Evolutionary conservation across 306 rosid genomes (phyloP).

Genomic region (Sphenostylis stenocarpa): DNA sequence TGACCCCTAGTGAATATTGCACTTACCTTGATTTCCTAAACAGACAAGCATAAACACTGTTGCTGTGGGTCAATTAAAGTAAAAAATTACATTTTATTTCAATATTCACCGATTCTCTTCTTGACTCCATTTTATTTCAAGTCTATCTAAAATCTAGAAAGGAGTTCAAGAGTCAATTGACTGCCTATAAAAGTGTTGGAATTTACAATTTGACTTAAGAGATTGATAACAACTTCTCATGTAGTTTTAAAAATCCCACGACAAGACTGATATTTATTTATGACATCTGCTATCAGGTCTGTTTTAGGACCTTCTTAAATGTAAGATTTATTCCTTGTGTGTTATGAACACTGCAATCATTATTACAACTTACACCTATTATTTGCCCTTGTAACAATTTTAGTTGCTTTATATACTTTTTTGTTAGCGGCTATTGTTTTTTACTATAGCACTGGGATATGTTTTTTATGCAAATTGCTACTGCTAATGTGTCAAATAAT

Average conservation of each 20-base stretch:
- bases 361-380: not conserved
- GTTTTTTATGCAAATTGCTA: not conserved
- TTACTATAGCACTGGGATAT: not conserved
- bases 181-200: not conserved
- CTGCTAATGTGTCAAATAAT: not conserved
- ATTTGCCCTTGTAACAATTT: not conserved
- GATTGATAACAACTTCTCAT: not conserved
- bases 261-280: not conserved
- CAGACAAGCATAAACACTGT: not conserved
- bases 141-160: not conserved
- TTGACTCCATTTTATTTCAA: not conserved
- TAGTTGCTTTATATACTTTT: not conserved
- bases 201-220: not conserved
- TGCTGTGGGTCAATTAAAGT: not conserved
- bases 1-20: not conserved
- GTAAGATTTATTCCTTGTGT: not conserved
- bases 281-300: conserved; percentile 5
- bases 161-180: not conserved
- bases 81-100: not conserved
- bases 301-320: not conserved
- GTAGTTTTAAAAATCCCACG: not conserved
- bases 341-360: not conserved
- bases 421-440: not conserved
- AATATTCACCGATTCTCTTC: not conserved
- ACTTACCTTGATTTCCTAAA: not conserved